Conservation (phyloP, 1,139 yeast species). For the Blastobotrys niveus region DNA sequence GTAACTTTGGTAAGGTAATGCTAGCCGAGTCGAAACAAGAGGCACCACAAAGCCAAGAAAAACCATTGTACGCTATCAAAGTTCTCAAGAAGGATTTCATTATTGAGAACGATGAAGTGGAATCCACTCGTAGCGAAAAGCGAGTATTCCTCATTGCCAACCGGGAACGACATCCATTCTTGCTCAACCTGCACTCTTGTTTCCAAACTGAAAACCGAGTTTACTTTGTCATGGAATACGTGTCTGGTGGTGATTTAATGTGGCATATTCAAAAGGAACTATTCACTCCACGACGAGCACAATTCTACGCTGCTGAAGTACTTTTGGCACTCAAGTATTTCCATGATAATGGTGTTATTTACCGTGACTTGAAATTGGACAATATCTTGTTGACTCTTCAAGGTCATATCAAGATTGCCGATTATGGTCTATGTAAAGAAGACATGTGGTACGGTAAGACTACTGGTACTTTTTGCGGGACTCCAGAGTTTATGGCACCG, state of each 20-base stretch:
- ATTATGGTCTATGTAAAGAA: slow-evolving; percentile 94
- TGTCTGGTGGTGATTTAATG: slow-evolving; percentile 98
- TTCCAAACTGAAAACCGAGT: slow-evolving; percentile 97
- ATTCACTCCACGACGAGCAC: slow-evolving; percentile 85
- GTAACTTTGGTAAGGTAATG: slow-evolving; percentile 97
- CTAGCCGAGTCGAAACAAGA: slow-evolving; percentile 80
- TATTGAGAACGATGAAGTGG: slow-evolving; percentile 92
- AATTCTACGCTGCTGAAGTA: slow-evolving; percentile 96
- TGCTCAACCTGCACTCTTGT: slow-evolving; percentile 85
- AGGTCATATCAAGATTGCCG: slow-evolving; percentile 97
- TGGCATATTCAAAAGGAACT: slow-evolving; percentile 96
- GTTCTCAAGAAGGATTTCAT: slow-evolving; percentile 93
- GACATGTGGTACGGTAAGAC: slow-evolving; percentile 89
- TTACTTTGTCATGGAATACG: slow-evolving; percentile 96
- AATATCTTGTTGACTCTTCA: slow-evolving; percentile 80
- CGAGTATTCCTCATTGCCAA: slow-evolving; percentile 88
- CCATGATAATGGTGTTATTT: slow-evolving; percentile 93
- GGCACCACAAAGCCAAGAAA: slow-evolving; percentile 37
- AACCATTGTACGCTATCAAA: slow-evolving; percentile 83
- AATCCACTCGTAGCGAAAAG: slow-evolving; percentile 89
- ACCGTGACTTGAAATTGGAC: slow-evolving; percentile 93
- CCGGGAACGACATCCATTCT: slow-evolving; percentile 84
- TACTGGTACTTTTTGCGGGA: slow-evolving; percentile 96
- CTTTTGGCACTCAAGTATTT: slow-evolving; percentile 82
- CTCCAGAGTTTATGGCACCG: slow-evolving; percentile 99